Percentiles rank a stretch among this genome's conserved stretches.
These are phyloP conservation scores for Nicotiana knightiana DNA, from an alignment of 257 asterid species.

Conservation along the genomic window DNA sequence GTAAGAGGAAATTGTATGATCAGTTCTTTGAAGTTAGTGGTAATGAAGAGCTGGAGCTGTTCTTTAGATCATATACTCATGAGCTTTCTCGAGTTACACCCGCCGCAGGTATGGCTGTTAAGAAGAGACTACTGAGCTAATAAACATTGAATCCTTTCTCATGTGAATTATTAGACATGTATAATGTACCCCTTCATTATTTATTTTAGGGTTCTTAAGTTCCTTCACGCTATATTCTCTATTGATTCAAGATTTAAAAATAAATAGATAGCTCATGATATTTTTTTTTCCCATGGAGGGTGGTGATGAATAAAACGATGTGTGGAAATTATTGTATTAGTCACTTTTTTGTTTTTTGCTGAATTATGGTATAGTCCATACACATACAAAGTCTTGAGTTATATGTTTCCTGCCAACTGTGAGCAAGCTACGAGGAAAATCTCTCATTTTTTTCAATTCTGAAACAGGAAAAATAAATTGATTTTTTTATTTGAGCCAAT, in stretches of 20 bases:
- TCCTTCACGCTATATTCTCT: not conserved
- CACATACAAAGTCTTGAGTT: not conserved
- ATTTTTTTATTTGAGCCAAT: not conserved
- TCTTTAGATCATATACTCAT: conserved; percentile 18
- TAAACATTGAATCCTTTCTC: not conserved
- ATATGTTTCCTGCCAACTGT: not conserved
- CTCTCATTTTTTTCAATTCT: not conserved
- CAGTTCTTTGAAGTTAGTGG: conserved; percentile 21
- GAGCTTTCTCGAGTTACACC: conserved; percentile 5
- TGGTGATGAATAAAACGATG: not conserved
- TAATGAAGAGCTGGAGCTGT: conserved; percentile 29
- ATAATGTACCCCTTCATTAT: not conserved
- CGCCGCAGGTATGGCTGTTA: conserved; percentile 2
- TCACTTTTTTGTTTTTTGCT: too few relatives aligned
- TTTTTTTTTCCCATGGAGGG: not conserved
- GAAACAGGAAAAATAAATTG: not conserved
- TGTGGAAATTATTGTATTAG: not conserved
- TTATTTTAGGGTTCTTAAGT: not conserved
- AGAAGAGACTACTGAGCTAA: conserved; percentile 10
- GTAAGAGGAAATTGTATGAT: conserved; percentile 17
- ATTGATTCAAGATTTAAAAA: too few relatives aligned
- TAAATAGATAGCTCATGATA: not conserved
- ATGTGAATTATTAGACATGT: not conserved
- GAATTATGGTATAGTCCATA: not conserved
- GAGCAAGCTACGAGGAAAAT: not conserved